A percentile compares a stretch with the other conserved stretches of the same genome.
phyloP scores from a whole-genome alignment of 495 filamentous ascomycete species.

The Acidomyces sp. region DNA sequence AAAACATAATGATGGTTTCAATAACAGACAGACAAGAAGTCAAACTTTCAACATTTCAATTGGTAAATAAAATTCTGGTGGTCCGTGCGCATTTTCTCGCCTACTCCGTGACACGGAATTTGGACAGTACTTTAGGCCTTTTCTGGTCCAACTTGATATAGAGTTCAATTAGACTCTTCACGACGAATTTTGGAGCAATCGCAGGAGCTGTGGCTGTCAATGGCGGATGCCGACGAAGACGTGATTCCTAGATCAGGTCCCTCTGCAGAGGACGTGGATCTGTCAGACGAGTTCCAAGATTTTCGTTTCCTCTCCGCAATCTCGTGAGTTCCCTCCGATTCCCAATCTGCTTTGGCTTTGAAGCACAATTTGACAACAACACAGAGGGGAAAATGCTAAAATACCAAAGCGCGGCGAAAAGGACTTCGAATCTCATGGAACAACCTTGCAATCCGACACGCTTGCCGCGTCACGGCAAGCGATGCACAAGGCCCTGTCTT shows the following conservation, averaged over 20 bases:
- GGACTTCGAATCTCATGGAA: constrained; percentile 90
- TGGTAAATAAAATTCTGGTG: background rate
- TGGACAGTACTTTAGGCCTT: background rate
- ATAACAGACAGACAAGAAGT: background rate
- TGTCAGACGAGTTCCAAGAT: constrained; percentile 77
- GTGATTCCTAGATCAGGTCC: constrained; percentile 10
- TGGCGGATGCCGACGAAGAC: constrained; percentile 35
- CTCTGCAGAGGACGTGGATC: constrained; percentile 41
- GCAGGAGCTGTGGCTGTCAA: constrained; percentile 3
- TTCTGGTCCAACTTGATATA: background rate
- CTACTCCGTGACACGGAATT: no score
- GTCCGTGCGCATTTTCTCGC: no score
- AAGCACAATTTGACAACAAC: constrained; percentile 17
- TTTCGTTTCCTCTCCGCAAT: constrained; percentile 60
- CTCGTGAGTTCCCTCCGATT: constrained; percentile 31
- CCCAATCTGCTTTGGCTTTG: constrained; percentile 11
- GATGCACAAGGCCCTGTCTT: constrained; percentile 76
- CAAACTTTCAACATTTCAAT: background rate
- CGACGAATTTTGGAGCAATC: background rate
- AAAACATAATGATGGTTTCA: background rate
- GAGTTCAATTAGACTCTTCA: background rate
- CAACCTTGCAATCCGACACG: constrained; percentile 57
- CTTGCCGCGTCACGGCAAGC: constrained; percentile 72
- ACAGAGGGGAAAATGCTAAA: constrained; percentile 19
- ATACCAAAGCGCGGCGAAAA: constrained; percentile 79